Evolutionary conservation across 495 filamentous ascomycete species (phyloP), one percentile per base, ranked within the genome.

Genomic region (Durotheca rogersii): DNA sequence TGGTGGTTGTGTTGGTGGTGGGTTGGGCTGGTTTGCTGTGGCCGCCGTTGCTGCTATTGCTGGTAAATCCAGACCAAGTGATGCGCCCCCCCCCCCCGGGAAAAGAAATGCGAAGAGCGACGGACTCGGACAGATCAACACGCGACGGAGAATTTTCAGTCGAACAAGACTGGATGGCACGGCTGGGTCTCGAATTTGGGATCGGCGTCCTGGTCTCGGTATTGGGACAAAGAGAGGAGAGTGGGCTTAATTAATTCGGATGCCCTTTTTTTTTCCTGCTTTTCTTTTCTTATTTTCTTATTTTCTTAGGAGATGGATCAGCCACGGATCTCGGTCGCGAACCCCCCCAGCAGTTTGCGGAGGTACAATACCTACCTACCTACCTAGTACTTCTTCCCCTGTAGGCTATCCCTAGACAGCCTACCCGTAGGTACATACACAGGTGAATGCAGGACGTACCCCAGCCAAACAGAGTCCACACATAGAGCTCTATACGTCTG

Each of bases 71-170:
- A n/a, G n/a, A n/a, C n/a, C n/a, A n/a, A n/a, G n/a, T n/a, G n/a
- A n/a, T n/a, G n/a, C n/a, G n/a, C n/a, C n/a, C n/a, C n/a, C n/a
- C n/a, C n/a, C n/a, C n/a, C n/a, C 14, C 11, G 31, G 27, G 29
- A 29, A 42, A 45, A 46, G 32, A 32, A 47, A 53, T 53, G 41
- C 25, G 30, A 47, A 36, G 38, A 41, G 36, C 21, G 41, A 39
- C 49, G 50, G 37, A 51, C 25, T 7, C 33, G 41, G 46, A 50
- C 53, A 40, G 56, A 53, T 59, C 56, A 59, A 53, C 56, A 59
- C 56, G 56, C 56, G 56, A 59, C 56, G 56, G 56, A 47, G 50
- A 59, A 50, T 59, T 53, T 57, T 53, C 50, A 46, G 41, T 40
- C n/a, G 49, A 33, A 31, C 21, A 14, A 16, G 37, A 34, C 18